Evolutionary conservation across 2,329 filamentous ascomycete genomes (phyloP).

Genomic region (Ilyonectria destructans): DNA sequence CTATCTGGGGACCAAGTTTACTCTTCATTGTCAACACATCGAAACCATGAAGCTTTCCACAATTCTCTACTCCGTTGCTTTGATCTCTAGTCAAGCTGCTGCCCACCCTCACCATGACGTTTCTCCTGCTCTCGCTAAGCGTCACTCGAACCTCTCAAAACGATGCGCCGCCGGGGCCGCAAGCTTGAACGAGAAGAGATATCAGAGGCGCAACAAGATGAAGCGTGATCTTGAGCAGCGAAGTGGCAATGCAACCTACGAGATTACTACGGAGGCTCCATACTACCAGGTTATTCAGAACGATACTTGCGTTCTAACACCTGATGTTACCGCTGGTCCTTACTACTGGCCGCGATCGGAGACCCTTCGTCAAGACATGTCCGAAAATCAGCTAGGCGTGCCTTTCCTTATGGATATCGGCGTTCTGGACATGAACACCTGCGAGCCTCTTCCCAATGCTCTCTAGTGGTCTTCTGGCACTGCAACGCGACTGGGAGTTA

Average conservation of each 20-base stretch:
- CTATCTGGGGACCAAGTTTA: too few relatives aligned
- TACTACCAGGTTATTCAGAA: constrained; percentile 29
- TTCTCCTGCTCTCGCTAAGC: neutral
- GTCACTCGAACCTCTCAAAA: neutral
- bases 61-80: too few relatives aligned
- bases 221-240: neutral
- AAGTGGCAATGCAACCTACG: constrained; percentile 11
- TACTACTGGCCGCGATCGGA: constrained; percentile 29
- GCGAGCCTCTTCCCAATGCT: constrained; percentile 16
- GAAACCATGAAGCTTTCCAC: too few relatives aligned
- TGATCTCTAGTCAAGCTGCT: too few relatives aligned
- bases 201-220: neutral
- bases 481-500: too few relatives aligned
- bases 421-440: constrained; percentile 13
- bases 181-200: neutral
- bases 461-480: constrained; percentile 19
- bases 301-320: constrained; percentile 27
- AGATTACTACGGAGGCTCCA: constrained; percentile 19
- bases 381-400: constrained; percentile 25
- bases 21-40: too few relatives aligned
- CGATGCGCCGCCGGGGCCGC: neutral
- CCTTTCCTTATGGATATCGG: constrained; percentile 27
- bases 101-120: neutral
- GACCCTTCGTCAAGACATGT: constrained; percentile 30
- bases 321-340: constrained; percentile 26